Conservation (phyloP, 1,284 basidiomycete genomes). For the Boletus sp. region DNA sequence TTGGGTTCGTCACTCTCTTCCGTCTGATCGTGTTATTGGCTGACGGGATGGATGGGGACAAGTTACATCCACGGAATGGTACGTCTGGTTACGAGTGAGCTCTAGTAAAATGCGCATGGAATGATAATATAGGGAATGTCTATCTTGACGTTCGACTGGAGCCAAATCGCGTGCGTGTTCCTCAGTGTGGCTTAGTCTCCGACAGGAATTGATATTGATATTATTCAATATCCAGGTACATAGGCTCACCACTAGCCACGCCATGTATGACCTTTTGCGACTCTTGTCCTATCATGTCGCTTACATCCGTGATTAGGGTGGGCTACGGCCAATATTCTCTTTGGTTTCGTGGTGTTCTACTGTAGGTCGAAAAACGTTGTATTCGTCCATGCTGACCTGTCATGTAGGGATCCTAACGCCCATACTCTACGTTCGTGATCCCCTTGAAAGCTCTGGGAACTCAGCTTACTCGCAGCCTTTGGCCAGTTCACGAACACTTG, state of each 20-base stretch:
- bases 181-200: background rate
- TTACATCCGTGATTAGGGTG: conserved; percentile 36
- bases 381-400: conserved; percentile 20
- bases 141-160: conserved; percentile 50
- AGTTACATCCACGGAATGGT: conserved; percentile 40
- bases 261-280: conserved; percentile 24
- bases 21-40: background rate
- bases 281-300: background rate
- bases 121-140: conserved; percentile 38
- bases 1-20: conserved; percentile 32
- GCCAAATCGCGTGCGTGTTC: conserved; percentile 39
- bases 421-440: conserved; percentile 31
- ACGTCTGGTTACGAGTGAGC: conserved; percentile 3
- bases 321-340: conserved; percentile 59
- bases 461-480: conserved; percentile 27
- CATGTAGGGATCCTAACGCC: conserved; percentile 53
- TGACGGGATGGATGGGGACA: conserved; percentile 5
- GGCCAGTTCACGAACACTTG: conserved; percentile 45
- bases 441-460: background rate
- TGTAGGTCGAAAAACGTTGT: conserved; percentile 30
- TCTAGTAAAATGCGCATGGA: conserved; percentile 1
- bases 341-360: conserved; percentile 60
- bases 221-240: conserved; percentile 31
- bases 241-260: conserved; percentile 40
- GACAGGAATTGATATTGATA: background rate